These are phyloP conservation scores for Geranomyces variabilis DNA, from an alignment of 192 early-diverging fungal species.

Conservation along the genomic window DNA sequence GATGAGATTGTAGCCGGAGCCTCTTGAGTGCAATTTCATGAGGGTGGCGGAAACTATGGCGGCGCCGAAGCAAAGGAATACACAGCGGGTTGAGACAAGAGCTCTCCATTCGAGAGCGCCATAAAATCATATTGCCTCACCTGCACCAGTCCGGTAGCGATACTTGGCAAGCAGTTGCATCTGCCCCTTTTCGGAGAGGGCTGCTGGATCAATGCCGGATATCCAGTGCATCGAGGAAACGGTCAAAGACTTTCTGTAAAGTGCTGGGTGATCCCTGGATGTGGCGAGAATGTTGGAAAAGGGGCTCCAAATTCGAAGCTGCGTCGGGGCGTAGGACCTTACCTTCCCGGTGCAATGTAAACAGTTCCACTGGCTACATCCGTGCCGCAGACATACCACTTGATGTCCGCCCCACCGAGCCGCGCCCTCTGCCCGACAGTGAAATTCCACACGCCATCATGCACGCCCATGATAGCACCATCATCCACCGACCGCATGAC, in stretches of 20 bases:
- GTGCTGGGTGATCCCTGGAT: conserved; percentile 23
- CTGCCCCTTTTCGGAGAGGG: conserved; percentile 13
- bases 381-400: conserved; percentile 78
- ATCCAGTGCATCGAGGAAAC: conserved; percentile 27
- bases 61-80: too few relatives aligned
- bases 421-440: conserved; percentile 82
- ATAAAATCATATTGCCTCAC: not conserved
- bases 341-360: conserved; percentile 72
- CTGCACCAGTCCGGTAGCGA: conserved; percentile 43
- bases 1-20: conserved; percentile 37
- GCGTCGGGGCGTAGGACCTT: too few relatives aligned
- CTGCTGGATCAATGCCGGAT: conserved; percentile 8
- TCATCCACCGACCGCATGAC: conserved; percentile 45
- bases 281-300: too few relatives aligned
- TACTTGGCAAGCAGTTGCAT: conserved; percentile 58
- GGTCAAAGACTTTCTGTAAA: conserved; percentile 1
- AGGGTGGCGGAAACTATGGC: too few relatives aligned
- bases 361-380: conserved; percentile 66
- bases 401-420: conserved; percentile 56
- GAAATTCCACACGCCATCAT: conserved; percentile 69
- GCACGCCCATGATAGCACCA: conserved; percentile 48
- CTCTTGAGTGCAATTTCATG: not conserved
- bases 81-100: too few relatives aligned
- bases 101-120: too few relatives aligned
- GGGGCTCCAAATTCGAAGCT: too few relatives aligned